Conservation (phyloP, 1,284 basidiomycete genomes). For the Ustilago crameri region DNA sequence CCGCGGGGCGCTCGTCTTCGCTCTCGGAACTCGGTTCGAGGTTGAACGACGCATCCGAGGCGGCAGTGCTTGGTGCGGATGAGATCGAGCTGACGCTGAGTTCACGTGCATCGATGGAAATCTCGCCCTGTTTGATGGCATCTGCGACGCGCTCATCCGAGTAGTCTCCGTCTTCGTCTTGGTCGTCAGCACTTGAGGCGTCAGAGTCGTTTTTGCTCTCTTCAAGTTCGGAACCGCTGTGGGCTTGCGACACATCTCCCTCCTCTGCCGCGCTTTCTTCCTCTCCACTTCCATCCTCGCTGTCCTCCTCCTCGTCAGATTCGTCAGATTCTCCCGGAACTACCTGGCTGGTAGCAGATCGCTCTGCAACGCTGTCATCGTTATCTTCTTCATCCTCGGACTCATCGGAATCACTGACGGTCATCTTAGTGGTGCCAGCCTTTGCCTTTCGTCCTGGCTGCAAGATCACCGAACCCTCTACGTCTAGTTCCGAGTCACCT, state of each 20-base stretch:
- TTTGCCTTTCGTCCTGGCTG: slow-evolving; percentile 15
- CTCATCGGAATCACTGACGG: slow-evolving; percentile 5
- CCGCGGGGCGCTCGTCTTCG: slow-evolving; percentile 22
- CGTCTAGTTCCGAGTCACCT: slow-evolving; percentile 9
- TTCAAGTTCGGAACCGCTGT: background rate
- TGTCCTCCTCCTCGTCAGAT: slow-evolving; percentile 14
- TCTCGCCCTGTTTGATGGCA: slow-evolving; percentile 3
- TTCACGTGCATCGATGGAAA: slow-evolving; percentile 22
- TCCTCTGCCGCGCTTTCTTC: slow-evolving; percentile 20
- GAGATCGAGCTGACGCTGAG: slow-evolving; percentile 22
- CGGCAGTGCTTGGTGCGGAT: slow-evolving; percentile 14
- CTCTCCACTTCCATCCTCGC: slow-evolving; percentile 12
- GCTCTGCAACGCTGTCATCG: background rate
- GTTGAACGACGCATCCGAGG: slow-evolving; percentile 38
- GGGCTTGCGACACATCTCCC: background rate
- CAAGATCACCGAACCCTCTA: slow-evolving; percentile 26
- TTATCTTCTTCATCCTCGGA: slow-evolving; percentile 18
- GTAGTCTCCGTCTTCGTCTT: slow-evolving; percentile 1
- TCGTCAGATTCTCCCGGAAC: slow-evolving; percentile 7
- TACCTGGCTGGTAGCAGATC: background rate
- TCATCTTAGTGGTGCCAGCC: slow-evolving; percentile 2
- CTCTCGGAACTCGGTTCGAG: slow-evolving; percentile 10
- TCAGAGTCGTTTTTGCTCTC: slow-evolving; percentile 11
- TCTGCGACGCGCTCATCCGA: background rate
- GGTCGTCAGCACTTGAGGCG: slow-evolving; percentile 1